phyloP scores from a whole-genome alignment of 208 protist genomes.

The Trypanosoma mega region DNA sequence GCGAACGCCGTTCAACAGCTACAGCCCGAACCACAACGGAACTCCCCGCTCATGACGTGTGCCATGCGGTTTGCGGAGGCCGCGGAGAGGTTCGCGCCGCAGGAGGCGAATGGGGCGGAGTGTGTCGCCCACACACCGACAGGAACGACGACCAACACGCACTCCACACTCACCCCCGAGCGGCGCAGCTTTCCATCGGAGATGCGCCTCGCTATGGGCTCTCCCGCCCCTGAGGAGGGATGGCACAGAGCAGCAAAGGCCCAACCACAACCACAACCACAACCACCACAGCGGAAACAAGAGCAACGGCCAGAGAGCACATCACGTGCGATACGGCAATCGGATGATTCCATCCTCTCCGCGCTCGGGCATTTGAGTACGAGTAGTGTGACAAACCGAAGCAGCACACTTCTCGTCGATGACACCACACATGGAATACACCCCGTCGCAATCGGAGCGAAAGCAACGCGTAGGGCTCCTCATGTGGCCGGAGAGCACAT shows the following conservation, averaged over 20 bases:
- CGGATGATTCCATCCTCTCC: slow-evolving; percentile 10
- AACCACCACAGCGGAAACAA: neutral
- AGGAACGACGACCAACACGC: too few species aligned
- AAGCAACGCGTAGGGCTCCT: too few species aligned
- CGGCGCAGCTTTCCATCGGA: slow-evolving; percentile 14
- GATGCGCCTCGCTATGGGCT: slow-evolving; percentile 6
- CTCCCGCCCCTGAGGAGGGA: too few species aligned
- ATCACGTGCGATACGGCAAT: slow-evolving; percentile 3
- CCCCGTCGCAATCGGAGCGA: too few species aligned
- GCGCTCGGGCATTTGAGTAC: slow-evolving; percentile 8
- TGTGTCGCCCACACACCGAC: too few species aligned
- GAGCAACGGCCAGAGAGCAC: neutral
- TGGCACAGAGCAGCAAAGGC: neutral
- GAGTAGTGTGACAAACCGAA: neutral
- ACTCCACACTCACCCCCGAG: too few species aligned
- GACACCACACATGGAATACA: slow-evolving; percentile 4
- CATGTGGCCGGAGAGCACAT: too few species aligned
- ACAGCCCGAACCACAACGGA: slow-evolving; percentile 7
- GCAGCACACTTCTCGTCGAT: slow-evolving; percentile 7
- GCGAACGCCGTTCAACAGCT: slow-evolving; percentile 19
- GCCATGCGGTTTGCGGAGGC: slow-evolving; percentile 6
- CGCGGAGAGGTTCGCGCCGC: too few species aligned
- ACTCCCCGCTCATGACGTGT: slow-evolving; percentile 14
- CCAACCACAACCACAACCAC: neutral
- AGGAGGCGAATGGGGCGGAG: too few species aligned